A percentile compares a stretch with the other conserved stretches of the same genome.
Conservation (phyloP, 176 grass and related monocot genomes). For the Rhynchospora breviuscula region DNA sequence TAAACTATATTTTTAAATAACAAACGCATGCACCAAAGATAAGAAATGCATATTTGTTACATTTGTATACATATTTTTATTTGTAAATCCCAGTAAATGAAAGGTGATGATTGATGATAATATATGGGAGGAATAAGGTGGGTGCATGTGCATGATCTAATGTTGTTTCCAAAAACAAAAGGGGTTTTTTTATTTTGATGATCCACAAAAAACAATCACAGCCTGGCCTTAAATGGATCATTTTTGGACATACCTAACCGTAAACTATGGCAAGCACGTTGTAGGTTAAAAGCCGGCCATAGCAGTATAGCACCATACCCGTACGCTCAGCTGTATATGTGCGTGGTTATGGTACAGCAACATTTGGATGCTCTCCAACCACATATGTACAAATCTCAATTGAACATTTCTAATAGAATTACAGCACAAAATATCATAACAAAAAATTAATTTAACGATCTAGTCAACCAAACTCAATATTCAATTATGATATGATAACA, state of each 20-base stretch:
- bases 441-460: not conserved
- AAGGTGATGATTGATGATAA: not conserved
- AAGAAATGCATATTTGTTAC: not conserved
- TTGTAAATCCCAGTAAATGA: not conserved
- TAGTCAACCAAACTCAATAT: not conserved
- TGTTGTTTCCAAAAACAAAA: not conserved
- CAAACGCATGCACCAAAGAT: no score
- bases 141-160: not conserved
- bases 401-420: not conserved
- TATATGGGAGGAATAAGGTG: not conserved
- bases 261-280: not conserved
- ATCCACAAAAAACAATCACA: not conserved
- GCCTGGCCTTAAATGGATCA: slow-evolving; percentile 4
- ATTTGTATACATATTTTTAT: not conserved
- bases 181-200: not conserved
- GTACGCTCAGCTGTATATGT: not conserved
- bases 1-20: no score
- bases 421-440: not conserved
- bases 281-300: not conserved
- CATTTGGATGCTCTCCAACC: not conserved
- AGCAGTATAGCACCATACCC: not conserved
- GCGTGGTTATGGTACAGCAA: not conserved
- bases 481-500: not conserved
- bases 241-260: slow-evolving; percentile 3
- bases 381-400: not conserved